These are phyloP conservation scores for Ophiostoma fasciatum DNA, from an alignment of 2,329 filamentous ascomycete species.

Conservation along the genomic window DNA sequence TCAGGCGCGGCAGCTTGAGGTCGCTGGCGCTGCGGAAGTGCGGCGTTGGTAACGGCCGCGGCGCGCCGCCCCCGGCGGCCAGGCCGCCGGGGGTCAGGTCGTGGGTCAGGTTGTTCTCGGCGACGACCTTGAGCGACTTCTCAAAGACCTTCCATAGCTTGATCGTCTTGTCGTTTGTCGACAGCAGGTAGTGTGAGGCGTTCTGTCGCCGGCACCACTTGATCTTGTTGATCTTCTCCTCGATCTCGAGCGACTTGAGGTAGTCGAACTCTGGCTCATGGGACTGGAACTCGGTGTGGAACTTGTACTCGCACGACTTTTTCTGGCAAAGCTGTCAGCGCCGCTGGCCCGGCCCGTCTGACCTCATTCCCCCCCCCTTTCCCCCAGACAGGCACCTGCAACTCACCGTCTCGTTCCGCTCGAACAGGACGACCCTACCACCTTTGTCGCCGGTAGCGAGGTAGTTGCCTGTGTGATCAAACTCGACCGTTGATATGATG, in stretches of 20 bases:
- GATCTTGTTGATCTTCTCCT: constrained; percentile 99
- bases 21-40: constrained; percentile 70
- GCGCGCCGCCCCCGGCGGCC: constrained; percentile 62
- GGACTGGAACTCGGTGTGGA: constrained; percentile 98
- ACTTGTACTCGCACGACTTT: constrained; percentile 99
- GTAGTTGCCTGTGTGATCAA: constrained; percentile 82
- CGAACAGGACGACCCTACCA: constrained; percentile 71
- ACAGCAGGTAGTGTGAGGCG: constrained; percentile 93
- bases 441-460: constrained; percentile 84
- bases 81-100: constrained; percentile 69
- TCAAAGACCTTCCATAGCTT: constrained; percentile 99
- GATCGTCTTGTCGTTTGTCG: constrained; percentile 99
- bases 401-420: constrained; percentile 86
- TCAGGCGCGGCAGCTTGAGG: constrained; percentile 87
- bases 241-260: constrained; percentile 96
- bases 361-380: too few species aligned
- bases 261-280: constrained; percentile 99
- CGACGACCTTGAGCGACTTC: constrained; percentile 96
- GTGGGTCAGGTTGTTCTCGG: constrained; percentile 94
- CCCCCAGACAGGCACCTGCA: too few species aligned
- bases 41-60: constrained; percentile 54
- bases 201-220: constrained; percentile 99
- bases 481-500: constrained; percentile 84
- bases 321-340: constrained; percentile 42
- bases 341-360: too few species aligned